Conservation (phyloP, 1,139 yeast species). For the Geotrichum klebahnii region DNA sequence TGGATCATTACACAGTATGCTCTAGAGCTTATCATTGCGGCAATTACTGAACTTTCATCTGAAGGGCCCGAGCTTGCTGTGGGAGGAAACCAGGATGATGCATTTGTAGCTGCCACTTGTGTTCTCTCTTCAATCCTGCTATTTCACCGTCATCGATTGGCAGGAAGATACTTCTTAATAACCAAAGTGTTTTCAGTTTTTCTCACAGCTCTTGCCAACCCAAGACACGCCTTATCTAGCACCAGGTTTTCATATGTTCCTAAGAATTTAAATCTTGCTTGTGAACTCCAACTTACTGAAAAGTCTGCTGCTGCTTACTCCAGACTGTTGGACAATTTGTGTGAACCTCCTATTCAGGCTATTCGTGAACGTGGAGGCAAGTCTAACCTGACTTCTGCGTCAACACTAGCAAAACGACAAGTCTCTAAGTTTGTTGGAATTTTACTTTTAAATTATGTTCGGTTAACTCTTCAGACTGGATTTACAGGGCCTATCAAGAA, state of each 20-base stretch:
- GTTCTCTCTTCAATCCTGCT: constrained; percentile 45
- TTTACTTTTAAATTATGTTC: constrained; percentile 48
- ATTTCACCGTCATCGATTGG: constrained; percentile 64
- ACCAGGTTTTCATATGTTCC: constrained; percentile 1
- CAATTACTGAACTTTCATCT: constrained; percentile 37
- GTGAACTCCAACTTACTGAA: constrained; percentile 29
- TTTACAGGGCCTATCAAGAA: constrained; percentile 49
- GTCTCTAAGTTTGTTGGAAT: constrained; percentile 62
- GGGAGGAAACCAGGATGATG: constrained; percentile 13
- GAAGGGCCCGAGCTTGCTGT: constrained; percentile 12
- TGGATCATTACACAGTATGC: constrained; percentile 68
- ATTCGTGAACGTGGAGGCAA: constrained; percentile 32
- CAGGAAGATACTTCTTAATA: constrained; percentile 69
- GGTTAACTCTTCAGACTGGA: constrained; percentile 52
- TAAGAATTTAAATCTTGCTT: neutral
- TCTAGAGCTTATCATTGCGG: constrained; percentile 50
- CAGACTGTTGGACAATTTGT: constrained; percentile 61
- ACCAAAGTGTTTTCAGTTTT: constrained; percentile 48
- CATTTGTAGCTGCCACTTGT: constrained; percentile 4
- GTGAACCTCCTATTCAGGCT: constrained; percentile 57
- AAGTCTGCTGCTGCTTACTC: constrained; percentile 48
- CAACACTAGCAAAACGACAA: constrained; percentile 53
- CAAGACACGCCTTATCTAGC: constrained; percentile 1
- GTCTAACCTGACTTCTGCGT: constrained; percentile 50
- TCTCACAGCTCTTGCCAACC: constrained; percentile 34